Evolutionary conservation across 345 rosid genomes (phyloP), one percentile per base, ranked within the genome.

Genomic region (Jatropha curcas): DNA sequence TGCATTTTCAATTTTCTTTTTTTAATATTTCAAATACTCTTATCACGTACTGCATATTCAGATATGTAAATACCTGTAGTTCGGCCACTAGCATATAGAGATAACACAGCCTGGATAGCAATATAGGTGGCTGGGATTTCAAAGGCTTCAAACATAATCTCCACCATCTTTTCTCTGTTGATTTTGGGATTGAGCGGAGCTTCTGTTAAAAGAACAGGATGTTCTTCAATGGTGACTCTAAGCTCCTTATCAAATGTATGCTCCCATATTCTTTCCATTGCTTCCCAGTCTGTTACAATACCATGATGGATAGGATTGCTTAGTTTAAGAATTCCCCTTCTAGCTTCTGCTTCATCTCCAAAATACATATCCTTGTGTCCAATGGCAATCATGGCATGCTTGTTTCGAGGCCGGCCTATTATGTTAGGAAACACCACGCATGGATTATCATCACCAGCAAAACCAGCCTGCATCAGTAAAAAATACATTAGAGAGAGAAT

Each of bases 371-470:
- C 76, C 25, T 74, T 80, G 30, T 76, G 75, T 45, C 74, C 74
- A 55, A 64, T 71, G 16, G 73, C 73, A 6, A 78, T 51, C 77
- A 82, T 74, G 22, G 60, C 63, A 52, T 28, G 73, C 37, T 20
- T 72, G 65, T 67, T 63, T 31, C 70, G 68, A 13, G 73, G 80
- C 25, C 67, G 78, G 43, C 82, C 82, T 14, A 78, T 39, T 7
- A 78, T 61, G 53, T 70, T 75, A 7, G 77, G 75, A 50, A 75
- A 72, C 22, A 72, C 67, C n/a, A 72, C 77, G 50, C 63, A 16
- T 2, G 82, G 77, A 67, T 60, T 82, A 75, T 82, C 82, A 35
- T 72, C 80, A 51, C 77, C 81, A 22, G 74, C 82, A 71, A 78
- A 77, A n/a, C 79, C 74, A 60, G 76, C 78, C 81, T 77, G 67